A percentile compares a stretch with the other conserved stretches of the same genome.
Conservation (phyloP, 208 protist species). For the Leishmania martiniquensis region DNA sequence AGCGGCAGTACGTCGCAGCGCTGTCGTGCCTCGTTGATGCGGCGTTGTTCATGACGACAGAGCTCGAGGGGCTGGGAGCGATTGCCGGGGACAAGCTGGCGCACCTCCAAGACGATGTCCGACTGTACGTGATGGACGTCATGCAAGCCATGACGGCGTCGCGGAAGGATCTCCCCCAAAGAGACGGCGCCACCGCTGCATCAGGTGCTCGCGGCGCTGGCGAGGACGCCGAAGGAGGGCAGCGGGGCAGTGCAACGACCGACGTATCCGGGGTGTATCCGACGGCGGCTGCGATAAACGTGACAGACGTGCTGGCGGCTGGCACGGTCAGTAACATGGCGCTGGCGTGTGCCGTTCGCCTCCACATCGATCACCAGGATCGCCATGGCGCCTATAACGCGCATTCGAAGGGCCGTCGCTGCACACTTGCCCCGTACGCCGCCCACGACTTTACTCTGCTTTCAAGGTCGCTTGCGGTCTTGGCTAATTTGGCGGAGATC, state of each 20-base stretch:
- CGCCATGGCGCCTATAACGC: neutral
- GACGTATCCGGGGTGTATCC: slow-evolving; percentile 38
- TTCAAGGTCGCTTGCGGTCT: slow-evolving; percentile 44
- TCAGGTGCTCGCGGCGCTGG: neutral
- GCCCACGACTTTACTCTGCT: slow-evolving; percentile 57
- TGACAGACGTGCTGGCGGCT: slow-evolving; percentile 54
- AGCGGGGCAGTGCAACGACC: neutral
- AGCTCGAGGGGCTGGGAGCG: slow-evolving; percentile 60
- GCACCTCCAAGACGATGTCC: slow-evolving; percentile 45
- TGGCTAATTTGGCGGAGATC: slow-evolving; percentile 47
- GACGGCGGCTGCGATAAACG: slow-evolving; percentile 52
- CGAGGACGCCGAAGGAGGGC: neutral
- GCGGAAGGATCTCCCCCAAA: slow-evolving; percentile 42
- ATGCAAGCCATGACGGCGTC: slow-evolving; percentile 56
- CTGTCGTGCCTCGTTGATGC: slow-evolving; percentile 49
- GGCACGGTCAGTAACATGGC: slow-evolving; percentile 65
- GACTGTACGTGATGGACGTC: slow-evolving; percentile 45
- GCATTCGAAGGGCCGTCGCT: neutral
- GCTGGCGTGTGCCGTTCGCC: slow-evolving; percentile 61
- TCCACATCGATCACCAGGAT: slow-evolving; percentile 38
- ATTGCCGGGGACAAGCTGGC: slow-evolving; percentile 38
- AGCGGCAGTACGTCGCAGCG: slow-evolving; percentile 45
- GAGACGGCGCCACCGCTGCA: slow-evolving; percentile 10
- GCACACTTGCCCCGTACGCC: slow-evolving; percentile 31
- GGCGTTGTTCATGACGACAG: slow-evolving; percentile 46